phyloP scores from a whole-genome alignment of 768 basidiomycete species.

The Auriculariales sp. region DNA sequence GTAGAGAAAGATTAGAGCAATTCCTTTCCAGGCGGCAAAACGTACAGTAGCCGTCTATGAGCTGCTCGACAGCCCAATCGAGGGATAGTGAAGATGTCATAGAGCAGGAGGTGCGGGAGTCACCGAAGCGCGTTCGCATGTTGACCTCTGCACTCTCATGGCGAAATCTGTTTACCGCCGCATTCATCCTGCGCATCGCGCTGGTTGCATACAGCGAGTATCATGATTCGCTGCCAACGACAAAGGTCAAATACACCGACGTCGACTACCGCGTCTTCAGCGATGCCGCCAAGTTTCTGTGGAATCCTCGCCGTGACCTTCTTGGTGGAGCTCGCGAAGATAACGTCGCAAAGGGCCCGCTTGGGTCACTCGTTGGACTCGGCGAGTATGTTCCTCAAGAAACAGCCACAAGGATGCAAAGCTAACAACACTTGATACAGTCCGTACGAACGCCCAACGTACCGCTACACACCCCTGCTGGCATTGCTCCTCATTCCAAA shows the following conservation, averaged over 20 bases:
- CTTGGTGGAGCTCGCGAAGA: conserved; percentile 15
- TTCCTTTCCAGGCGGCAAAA: no score
- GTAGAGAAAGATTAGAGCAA: no score
- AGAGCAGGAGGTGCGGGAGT: no score
- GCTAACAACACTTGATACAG: conserved; percentile 26
- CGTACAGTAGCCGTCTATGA: no score
- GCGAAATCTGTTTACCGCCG: conserved; percentile 33
- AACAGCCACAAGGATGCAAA: no score
- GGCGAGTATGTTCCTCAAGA: conserved; percentile 45
- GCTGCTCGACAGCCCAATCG: no score
- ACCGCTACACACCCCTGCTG: conserved; percentile 90
- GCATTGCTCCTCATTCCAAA: conserved; percentile 75
- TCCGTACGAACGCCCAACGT: conserved; percentile 84
- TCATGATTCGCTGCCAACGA: conserved; percentile 63
- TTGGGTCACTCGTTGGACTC: conserved; percentile 28
- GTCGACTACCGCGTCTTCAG: conserved; percentile 93
- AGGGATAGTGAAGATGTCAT: no score
- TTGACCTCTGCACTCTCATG: no score
- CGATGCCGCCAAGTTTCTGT: conserved; percentile 69
- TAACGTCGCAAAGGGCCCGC: conserved; percentile 49
- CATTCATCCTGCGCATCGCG: conserved; percentile 44
- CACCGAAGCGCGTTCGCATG: no score
- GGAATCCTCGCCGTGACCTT: conserved; percentile 20
- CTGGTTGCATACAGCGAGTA: conserved; percentile 81
- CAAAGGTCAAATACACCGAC: conserved; percentile 84